These are phyloP conservation scores for Septoria linicola DNA, from an alignment of 2,329 filamentous ascomycete genomes.

Conservation along the genomic window DNA sequence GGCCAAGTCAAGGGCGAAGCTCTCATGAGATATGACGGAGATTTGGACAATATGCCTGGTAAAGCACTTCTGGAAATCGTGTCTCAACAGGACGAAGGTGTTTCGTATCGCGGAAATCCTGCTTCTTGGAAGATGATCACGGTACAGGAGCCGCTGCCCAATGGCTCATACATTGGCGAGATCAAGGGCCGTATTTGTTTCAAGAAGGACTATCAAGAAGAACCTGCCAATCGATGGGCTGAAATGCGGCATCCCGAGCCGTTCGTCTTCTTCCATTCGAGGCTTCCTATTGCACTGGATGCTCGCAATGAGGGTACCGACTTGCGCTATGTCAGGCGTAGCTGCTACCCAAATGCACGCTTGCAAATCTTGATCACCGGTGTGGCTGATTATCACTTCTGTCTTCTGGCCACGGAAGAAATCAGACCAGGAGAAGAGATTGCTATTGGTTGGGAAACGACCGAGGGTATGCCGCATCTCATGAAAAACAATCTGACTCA, in stretches of 20 bases:
- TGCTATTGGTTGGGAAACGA: constrained; percentile 60
- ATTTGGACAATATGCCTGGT: constrained; percentile 54
- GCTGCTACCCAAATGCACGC: constrained; percentile 85
- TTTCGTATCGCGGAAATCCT: constrained; percentile 55
- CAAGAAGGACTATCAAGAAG: constrained; percentile 49
- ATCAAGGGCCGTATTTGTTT: constrained; percentile 61
- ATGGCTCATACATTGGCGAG: constrained; percentile 63
- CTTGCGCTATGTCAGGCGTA: constrained; percentile 85
- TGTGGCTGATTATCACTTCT: constrained; percentile 82
- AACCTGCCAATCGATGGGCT: constrained; percentile 49
- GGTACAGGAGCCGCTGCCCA: constrained; percentile 51
- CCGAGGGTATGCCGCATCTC: constrained; percentile 32
- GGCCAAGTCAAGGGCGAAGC: constrained; percentile 64
- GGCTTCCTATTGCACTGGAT: constrained; percentile 88
- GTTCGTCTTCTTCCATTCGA: constrained; percentile 69
- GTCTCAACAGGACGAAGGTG: constrained; percentile 51
- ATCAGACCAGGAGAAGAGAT: constrained; percentile 74
- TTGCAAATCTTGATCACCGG: constrained; percentile 83
- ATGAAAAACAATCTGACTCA: constrained; percentile 22
- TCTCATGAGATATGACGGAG: constrained; percentile 61
- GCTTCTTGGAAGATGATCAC: constrained; percentile 71
- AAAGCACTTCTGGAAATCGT: constrained; percentile 55
- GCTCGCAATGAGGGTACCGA: constrained; percentile 82
- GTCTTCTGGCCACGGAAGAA: constrained; percentile 78
- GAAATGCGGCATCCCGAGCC: constrained; percentile 51